Evolutionary conservation across 768 basidiomycete species (phyloP), one percentile per base, ranked within the genome.

Genomic region (Hemileccinum impolitum): DNA sequence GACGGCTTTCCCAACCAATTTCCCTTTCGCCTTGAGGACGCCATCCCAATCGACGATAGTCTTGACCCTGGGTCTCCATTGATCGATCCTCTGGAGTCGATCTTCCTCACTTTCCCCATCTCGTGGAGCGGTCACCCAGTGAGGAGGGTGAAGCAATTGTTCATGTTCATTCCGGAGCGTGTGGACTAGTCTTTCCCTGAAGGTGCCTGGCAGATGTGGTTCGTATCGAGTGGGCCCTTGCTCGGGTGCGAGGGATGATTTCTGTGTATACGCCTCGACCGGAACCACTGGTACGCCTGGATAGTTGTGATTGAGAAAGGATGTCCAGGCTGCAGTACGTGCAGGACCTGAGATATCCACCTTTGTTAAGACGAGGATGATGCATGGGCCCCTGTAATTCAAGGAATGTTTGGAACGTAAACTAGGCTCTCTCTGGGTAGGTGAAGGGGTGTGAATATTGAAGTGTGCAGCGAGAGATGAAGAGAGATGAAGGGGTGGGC

Each of bases 401-500:
- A 77, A 23, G 62, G 72, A 56, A 73, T 69, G 17, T 65, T 50
- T 55, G n/a, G 51, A 40, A 43, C 64, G 65, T 19, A 55, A 44
- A 47, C 26, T 11, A 9, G 46, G 4, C 2, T 48, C 39, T 13
- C 32, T 11, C 13, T 39, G 48, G 28, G 28, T 30, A 6, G 26
- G 23, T 6, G 23, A 23, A 23, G 23, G 39, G 14, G 52, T 47
- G 19, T 55, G 49, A 2, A 65, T 47, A 7, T 48, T 17, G 31
- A 96, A 78, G 69, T 89, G 87, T 4, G 72, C 53, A 14, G 79
- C 69, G 35, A 98, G 79, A 0, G 92, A 90, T 1, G 85, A 78
- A 1, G 94, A 93, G 58, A 84, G 86, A 66, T 96, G 94, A 3
- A 96, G 69, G 0, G 84, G 78, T 0, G 95, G 94, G 62, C 90